Evolutionary conservation across 805 yeast genomes (phyloP).

Genomic region (Teunomyces stri): DNA sequence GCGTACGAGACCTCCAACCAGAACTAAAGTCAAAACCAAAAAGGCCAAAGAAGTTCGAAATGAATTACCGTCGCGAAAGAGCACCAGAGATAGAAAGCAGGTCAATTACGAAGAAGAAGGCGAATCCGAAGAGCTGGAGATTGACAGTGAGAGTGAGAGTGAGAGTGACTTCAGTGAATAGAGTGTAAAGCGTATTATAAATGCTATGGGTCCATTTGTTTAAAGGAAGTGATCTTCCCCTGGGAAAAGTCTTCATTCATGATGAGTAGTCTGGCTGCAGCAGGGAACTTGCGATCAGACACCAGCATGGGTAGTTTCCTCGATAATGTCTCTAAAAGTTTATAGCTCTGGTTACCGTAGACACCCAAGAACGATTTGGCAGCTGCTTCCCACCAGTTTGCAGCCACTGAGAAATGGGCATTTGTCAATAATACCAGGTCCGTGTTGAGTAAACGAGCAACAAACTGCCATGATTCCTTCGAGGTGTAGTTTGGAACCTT

Average conservation of each 20-base stretch:
- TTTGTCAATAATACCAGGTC: constrained; percentile 51
- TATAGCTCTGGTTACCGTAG: constrained; percentile 70
- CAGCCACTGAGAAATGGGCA: constrained; percentile 67
- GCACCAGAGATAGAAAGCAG: constrained; percentile 32
- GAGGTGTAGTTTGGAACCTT: not conserved
- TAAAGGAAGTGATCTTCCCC: constrained; percentile 46
- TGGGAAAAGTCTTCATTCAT: constrained; percentile 76
- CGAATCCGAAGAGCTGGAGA: not conserved
- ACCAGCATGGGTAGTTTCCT: constrained; percentile 53
- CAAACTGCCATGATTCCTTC: constrained; percentile 57
- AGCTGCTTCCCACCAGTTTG: constrained; percentile 92
- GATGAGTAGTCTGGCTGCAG: constrained; percentile 73
- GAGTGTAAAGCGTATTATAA: constrained; percentile 27
- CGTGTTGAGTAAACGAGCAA: constrained; percentile 70
- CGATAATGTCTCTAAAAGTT: constrained; percentile 51
- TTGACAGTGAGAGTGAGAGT: constrained; percentile 1
- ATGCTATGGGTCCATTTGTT: constrained; percentile 37
- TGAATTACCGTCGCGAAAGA: constrained; percentile 39
- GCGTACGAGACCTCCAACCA: constrained; percentile 2
- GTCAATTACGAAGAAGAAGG: constrained; percentile 33
- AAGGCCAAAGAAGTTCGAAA: constrained; percentile 20
- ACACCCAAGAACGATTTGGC: constrained; percentile 52
- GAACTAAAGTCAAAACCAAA: constrained; percentile 21
- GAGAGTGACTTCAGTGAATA: constrained; percentile 31
- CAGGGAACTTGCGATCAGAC: constrained; percentile 56